A percentile compares a stretch with the other conserved stretches of the same genome.
Evolutionary conservation across 768 basidiomycete genomes (phyloP).

Genomic region (Calocybe indica): DNA sequence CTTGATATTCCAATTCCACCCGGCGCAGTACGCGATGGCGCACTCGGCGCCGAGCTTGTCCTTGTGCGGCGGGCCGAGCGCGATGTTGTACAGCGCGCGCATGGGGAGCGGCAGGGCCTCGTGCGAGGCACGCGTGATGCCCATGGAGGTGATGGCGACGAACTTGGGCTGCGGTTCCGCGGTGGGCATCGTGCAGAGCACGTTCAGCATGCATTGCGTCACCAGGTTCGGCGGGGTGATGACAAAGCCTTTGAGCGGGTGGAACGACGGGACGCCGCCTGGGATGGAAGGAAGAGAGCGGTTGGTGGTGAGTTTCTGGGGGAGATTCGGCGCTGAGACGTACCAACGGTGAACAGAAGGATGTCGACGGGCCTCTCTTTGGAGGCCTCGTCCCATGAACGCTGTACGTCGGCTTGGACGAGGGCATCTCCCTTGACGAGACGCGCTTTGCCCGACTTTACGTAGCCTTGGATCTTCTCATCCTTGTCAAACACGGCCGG

Average conservation of each 20-base stretch:
- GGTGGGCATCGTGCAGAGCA: conserved; percentile 46
- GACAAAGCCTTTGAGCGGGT: conserved; percentile 39
- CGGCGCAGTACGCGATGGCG: conserved; percentile 39
- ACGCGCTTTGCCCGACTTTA: conserved; percentile 44
- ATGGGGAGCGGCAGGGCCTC: conserved; percentile 38
- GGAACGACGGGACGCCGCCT: conserved; percentile 46
- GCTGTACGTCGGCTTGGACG: conserved; percentile 40
- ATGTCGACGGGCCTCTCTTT: conserved; percentile 38
- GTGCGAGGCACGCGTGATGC: conserved; percentile 42
- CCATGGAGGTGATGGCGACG: conserved; percentile 47
- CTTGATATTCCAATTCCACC: conserved; percentile 40
- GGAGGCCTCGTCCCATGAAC: conserved; percentile 44
- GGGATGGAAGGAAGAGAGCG: not conserved
- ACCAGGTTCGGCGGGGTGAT: conserved; percentile 51
- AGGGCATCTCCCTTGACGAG: conserved; percentile 60
- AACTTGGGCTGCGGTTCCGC: conserved; percentile 37
- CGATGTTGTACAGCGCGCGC: conserved; percentile 41
- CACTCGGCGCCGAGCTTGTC: conserved; percentile 63
- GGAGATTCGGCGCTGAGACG: conserved; percentile 10
- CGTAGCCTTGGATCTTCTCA: conserved; percentile 41
- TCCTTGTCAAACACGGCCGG: conserved; percentile 49
- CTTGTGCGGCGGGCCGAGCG: conserved; percentile 40
- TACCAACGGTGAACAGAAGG: conserved; percentile 59
- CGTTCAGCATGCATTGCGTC: conserved; percentile 50
- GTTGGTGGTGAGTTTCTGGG: not conserved